These are phyloP conservation scores for Heracleum sosnowskyi DNA, from an alignment of 129 eudicot genomes.

Conservation along the genomic window DNA sequence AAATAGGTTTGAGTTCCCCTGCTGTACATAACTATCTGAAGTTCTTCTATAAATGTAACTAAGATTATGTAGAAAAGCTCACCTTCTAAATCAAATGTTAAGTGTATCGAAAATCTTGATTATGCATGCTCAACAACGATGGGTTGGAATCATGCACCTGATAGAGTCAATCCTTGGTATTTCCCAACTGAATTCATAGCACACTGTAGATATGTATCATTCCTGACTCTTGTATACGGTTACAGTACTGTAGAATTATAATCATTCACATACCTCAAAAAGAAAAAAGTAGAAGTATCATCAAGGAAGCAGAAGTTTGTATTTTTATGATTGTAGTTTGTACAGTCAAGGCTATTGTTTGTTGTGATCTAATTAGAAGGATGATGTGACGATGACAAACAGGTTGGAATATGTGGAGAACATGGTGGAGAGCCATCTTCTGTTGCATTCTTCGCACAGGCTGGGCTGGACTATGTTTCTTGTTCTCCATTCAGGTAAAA, in stretches of 20 bases:
- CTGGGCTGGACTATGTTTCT: conserved; percentile 88
- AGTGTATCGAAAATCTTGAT: background rate
- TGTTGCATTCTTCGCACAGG: conserved; percentile 86
- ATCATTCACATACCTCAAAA: background rate
- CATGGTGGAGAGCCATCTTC: conserved; percentile 99
- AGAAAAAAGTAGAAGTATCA: background rate
- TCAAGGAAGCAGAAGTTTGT: background rate
- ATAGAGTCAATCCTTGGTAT: background rate
- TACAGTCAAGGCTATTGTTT: background rate
- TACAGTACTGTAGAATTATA: background rate
- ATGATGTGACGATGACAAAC: conserved; percentile 8
- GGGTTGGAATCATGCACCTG: background rate
- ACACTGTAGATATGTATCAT: background rate
- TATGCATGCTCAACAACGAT: background rate
- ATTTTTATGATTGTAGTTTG: background rate
- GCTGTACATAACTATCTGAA: background rate
- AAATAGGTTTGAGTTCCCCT: too few species aligned
- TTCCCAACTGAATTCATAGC: background rate
- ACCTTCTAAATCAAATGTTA: background rate
- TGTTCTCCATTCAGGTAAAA: conserved; percentile 89
- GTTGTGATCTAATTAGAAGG: background rate
- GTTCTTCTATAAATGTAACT: too few species aligned
- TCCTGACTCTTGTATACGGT: background rate
- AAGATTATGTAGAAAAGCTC: background rate
- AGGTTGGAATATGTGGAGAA: conserved; percentile 98